Percentiles rank a stretch among this genome's conserved stretches.
phyloP scores from a whole-genome alignment of 768 basidiomycete species.

The Serendipita vermifera region DNA sequence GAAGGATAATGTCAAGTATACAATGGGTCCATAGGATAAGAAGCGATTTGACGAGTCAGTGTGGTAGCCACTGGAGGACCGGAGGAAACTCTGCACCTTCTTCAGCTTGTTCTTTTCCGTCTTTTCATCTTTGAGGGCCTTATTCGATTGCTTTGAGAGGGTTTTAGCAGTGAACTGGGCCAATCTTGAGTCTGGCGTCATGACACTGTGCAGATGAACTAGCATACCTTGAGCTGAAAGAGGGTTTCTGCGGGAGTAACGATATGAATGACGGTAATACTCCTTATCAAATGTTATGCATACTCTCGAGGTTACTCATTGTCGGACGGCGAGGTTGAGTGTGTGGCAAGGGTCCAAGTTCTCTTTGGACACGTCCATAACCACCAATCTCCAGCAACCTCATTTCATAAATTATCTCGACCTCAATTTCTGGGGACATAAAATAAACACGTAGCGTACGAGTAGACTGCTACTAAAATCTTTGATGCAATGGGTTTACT shows the following conservation, averaged over 20 bases:
- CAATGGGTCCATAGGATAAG: neutral
- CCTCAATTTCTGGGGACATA: no score
- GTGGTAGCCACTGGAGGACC: neutral
- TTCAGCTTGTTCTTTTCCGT: slow-evolving; percentile 81
- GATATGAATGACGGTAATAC: neutral
- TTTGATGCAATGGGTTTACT: slow-evolving; percentile 24
- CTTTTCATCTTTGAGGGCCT: slow-evolving; percentile 91
- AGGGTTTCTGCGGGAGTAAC: slow-evolving; percentile 72
- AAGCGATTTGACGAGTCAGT: neutral
- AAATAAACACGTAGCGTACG: no score
- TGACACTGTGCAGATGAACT: neutral
- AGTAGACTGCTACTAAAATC: no score
- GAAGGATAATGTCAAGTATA: neutral
- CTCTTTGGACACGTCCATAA: no score
- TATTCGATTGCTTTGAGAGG: slow-evolving; percentile 86
- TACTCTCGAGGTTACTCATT: slow-evolving; percentile 58
- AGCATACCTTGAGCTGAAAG: slow-evolving; percentile 89
- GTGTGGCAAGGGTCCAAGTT: neutral
- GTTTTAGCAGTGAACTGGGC: slow-evolving; percentile 94
- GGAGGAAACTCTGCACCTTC: slow-evolving; percentile 44
- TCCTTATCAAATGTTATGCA: slow-evolving; percentile 23
- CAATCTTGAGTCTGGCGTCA: neutral
- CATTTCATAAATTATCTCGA: neutral
- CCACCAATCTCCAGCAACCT: no score
- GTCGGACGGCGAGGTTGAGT: neutral